A percentile compares a stretch with the other conserved stretches of the same genome.
Conservation (phyloP, 2,329 filamentous ascomycete genomes). For the Diplodia corticola region DNA sequence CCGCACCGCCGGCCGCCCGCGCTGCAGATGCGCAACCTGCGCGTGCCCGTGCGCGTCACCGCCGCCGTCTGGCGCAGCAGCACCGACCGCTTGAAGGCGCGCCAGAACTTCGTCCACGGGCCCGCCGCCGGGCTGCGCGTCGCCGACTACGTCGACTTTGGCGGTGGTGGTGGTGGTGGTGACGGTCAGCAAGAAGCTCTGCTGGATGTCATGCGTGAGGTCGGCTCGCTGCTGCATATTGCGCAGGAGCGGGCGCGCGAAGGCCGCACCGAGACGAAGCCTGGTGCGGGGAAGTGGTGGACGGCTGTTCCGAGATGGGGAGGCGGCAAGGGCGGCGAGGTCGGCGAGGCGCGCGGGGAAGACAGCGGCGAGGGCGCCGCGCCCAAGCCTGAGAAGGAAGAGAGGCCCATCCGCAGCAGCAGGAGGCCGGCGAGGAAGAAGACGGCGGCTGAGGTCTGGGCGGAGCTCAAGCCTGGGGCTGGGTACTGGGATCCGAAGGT, state of each 20-base stretch:
- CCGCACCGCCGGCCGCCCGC: conserved; percentile 49
- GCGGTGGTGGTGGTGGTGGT: conserved; percentile 32
- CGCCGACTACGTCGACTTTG: conserved; percentile 57
- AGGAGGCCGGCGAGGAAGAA: conserved; percentile 39
- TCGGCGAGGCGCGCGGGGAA: conserved; percentile 35
- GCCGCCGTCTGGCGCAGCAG: conserved; percentile 56
- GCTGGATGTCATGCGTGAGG: conserved; percentile 59
- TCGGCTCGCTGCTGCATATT: conserved; percentile 57
- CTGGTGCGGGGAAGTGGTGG: conserved; percentile 63
- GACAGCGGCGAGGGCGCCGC: conserved; percentile 29
- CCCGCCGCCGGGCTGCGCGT: conserved; percentile 59
- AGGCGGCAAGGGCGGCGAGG: conserved; percentile 51
- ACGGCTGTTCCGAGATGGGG: conserved; percentile 58
- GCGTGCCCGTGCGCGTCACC: conserved; percentile 59
- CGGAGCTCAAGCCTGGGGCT: conserved; percentile 51
- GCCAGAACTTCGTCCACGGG: conserved; percentile 58
- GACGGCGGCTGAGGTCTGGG: conserved; percentile 54
- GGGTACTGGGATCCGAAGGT: conserved; percentile 59
- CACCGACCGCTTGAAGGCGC: conserved; percentile 52
- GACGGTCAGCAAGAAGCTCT: conserved; percentile 36
- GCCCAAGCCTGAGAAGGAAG: conserved; percentile 33
- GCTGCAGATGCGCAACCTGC: conserved; percentile 51
- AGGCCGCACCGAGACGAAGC: conserved; percentile 50
- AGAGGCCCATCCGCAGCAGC: conserved; percentile 35
- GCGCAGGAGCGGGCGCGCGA: conserved; percentile 63